Evolutionary conservation across 352 stramenopile species (phyloP), one percentile per base, ranked within the genome.

Genomic region (Globisporangium carolinianum): DNA sequence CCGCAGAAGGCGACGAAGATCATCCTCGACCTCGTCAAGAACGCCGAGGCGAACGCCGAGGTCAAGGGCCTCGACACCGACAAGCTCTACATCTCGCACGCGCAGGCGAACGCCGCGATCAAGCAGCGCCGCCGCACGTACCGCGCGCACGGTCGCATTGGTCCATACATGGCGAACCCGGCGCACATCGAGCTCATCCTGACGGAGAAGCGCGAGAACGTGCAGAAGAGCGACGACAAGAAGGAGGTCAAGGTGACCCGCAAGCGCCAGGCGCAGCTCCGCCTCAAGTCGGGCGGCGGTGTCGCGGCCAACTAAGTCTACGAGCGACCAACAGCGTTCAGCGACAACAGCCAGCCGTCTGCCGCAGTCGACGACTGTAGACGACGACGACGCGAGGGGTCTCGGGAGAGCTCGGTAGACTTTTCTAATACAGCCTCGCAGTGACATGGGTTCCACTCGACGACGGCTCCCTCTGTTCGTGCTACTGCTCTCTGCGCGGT

Each of bases 131-230:
- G 97, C 75, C 91, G 97, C 75, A 99, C 97, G n/a, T 99, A 99
- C 91, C 89, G 91, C 78, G 94, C 94, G 59, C 96, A 98, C 78
- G 96, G 96, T 74, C 94, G 96, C 74, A 98, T 98, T 75, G 94
- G 94, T 47, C 96, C 97, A 61, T 99, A 99, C 89, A 98, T 98
- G 88, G 96, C 90, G 71, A 97, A 98, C 83, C 97, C 97, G 57
- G 96, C 96, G 47, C 97, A 99, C 87, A 98, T 99, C 76, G 97
- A 99, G 91, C 84, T 99, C 24, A 98, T 99, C 77, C 82, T 99
- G 55, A 97, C 90, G 55, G 96, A 99, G 81, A 97, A 98, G 79
- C 71, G 77, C 57, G 89, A 97, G 60, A 93, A 96, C 67, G 94
- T 98, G 65, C 84, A 79, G 66, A 96, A 97, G 82, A 89, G 82